Evolutionary conservation across 257 asterid genomes (phyloP).

Genomic region (Nicotiana tomentosiformis): DNA sequence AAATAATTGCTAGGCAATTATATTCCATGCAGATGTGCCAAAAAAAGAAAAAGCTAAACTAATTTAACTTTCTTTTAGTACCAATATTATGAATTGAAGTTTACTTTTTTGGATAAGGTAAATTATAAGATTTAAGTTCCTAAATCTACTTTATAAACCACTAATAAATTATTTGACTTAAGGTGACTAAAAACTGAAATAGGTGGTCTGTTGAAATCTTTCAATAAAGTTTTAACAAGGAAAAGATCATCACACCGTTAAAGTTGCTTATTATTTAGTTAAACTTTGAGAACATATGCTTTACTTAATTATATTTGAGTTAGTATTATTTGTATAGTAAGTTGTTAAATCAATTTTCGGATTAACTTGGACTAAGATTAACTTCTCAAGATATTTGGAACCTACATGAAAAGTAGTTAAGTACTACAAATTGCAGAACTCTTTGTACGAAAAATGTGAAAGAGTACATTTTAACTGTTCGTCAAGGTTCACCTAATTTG

Average conservation of each 20-base stretch:
- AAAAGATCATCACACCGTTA: neutral
- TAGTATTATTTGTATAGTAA: neutral
- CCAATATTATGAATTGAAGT: neutral
- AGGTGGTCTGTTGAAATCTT: neutral
- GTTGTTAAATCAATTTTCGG: neutral
- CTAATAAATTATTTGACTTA: neutral
- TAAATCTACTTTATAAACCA: neutral
- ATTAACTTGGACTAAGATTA: neutral
- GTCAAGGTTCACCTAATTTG: neutral
- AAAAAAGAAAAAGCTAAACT: neutral
- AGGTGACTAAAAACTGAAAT: neutral
- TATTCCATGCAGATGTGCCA: neutral
- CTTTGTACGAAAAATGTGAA: neutral
- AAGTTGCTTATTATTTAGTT: neutral
- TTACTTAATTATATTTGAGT: neutral
- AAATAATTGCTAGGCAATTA: neutral
- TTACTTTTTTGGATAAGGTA: neutral
- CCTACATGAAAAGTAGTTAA: neutral
- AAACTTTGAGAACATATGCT: neutral
- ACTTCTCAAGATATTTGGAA: neutral
- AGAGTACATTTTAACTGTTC: neutral
- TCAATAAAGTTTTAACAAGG: neutral
- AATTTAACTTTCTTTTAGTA: neutral
- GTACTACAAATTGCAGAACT: neutral
- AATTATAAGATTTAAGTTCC: neutral